Conservation (phyloP, 768 basidiomycete genomes). For the Zangia roseola region DNA sequence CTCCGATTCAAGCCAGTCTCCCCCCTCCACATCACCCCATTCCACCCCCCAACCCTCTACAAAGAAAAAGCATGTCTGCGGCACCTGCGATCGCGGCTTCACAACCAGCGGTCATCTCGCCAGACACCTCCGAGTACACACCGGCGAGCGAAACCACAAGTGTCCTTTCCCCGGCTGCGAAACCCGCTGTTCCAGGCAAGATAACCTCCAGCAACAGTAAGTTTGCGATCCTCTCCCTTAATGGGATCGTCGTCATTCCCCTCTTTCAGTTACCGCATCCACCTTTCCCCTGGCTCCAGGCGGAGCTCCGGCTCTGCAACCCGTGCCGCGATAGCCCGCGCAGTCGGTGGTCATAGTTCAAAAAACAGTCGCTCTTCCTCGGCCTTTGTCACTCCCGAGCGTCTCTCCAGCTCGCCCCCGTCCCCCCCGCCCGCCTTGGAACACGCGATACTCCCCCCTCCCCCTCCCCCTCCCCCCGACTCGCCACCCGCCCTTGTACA, state of each 20-base stretch:
- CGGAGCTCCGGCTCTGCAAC: constrained; percentile 55
- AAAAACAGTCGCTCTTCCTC: constrained; percentile 28
- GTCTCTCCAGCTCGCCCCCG: constrained; percentile 23
- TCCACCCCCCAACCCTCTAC: not conserved
- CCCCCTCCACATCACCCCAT: constrained; percentile 10
- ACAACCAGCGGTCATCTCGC: constrained; percentile 89
- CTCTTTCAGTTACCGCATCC: constrained; percentile 66
- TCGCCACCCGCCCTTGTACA: constrained; percentile 55
- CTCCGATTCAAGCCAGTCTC: constrained; percentile 28
- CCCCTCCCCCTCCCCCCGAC: constrained; percentile 37
- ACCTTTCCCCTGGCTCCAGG: constrained; percentile 77
- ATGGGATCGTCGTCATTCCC: too few relatives aligned
- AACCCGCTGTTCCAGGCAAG: constrained; percentile 85
- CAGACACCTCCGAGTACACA: constrained; percentile 86
- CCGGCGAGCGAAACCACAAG: constrained; percentile 88
- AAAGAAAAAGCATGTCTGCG: constrained; percentile 58
- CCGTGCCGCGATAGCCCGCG: constrained; percentile 55
- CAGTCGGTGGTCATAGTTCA: constrained; percentile 27
- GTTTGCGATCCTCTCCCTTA: too few relatives aligned
- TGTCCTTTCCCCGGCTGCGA: constrained; percentile 96
- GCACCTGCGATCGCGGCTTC: constrained; percentile 73
- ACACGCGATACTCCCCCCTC: constrained; percentile 39
- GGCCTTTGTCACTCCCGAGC: constrained; percentile 26
- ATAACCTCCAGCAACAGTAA: constrained; percentile 63
- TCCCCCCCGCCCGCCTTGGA: constrained; percentile 46